Evolutionary conservation across 2,329 filamentous ascomycete genomes (phyloP), one percentile per base, ranked within the genome.

Genomic region (Talaromyces albobiverticillius): DNA sequence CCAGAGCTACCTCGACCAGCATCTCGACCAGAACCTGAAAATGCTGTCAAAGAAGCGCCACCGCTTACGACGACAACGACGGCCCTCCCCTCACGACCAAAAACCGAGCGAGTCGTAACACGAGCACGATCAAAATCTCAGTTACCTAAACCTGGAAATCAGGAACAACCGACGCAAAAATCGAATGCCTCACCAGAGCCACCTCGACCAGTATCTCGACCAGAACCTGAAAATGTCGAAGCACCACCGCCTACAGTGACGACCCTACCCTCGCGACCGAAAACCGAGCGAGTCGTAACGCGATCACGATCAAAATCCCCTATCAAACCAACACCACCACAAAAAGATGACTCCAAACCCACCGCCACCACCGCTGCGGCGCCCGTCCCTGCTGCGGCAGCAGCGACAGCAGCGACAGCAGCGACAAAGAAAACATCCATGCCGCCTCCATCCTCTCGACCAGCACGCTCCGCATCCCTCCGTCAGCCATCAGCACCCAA

Each of bases 381-480:
- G n/a, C n/a, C n/a, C n/a, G n/a, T n/a, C n/a, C n/a, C n/a, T n/a
- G n/a, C n/a, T n/a, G n/a, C n/a, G n/a, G n/a, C n/a, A n/a, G n/a
- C n/a, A n/a, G n/a, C n/a, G n/a, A n/a, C n/a, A n/a, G n/a, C n/a
- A n/a, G n/a, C n/a, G n/a, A n/a, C n/a, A n/a, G n/a, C n/a, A n/a
- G n/a, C n/a, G n/a, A n/a, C n/a, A n/a, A 65, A 64, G 52, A 69
- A 67, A 53, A 61, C 63, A n/a, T 61, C 65, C 16, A 69, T 71
- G 66, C 63, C 60, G 31, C 69, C 70, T 5, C 67, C 67, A 2
- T 60, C 66, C 6, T 26, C 41, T 23, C 69, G 70, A 18, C 64
- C 68, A 18, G 56, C 57, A 18, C 64, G 71, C 48, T 74, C 72
- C 3, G 62, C 68, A 7, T 74, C 72, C 11, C 50, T 74, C 38